Evolutionary conservation across 345 rosid genomes (phyloP).

Genomic region (Eucalyptus sp.): DNA sequence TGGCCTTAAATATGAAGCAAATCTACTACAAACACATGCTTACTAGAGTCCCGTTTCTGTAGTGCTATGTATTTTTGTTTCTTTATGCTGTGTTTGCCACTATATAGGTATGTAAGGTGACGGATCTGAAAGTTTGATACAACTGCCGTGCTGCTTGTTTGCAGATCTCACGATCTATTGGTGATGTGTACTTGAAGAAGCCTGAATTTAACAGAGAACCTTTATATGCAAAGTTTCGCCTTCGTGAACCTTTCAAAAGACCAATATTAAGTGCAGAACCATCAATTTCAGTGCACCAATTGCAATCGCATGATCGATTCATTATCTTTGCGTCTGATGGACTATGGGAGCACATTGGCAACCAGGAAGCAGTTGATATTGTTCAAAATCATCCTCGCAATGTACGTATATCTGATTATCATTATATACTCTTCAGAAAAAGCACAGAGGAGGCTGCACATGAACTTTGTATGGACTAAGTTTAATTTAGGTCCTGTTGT

Average conservation of each 20-base stretch:
- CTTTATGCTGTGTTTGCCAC: not conserved
- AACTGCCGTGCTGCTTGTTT: not conserved
- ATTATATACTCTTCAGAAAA: not conserved
- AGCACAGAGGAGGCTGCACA: not conserved
- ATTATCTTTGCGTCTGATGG: slow-evolving; percentile 49
- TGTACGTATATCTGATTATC: slow-evolving; percentile 1
- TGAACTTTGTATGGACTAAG: not conserved
- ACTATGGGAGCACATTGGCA: slow-evolving; percentile 45
- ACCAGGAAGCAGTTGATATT: slow-evolving; percentile 42
- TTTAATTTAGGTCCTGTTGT: not conserved
- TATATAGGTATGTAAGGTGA: not conserved
- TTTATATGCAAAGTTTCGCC: slow-evolving; percentile 20
- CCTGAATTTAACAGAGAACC: slow-evolving; percentile 43
- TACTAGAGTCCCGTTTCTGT: not conserved
- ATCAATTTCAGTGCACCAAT: slow-evolving; percentile 19
- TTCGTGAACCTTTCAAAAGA: slow-evolving; percentile 28
- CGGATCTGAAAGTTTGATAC: not conserved
- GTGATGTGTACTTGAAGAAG: slow-evolving; percentile 40
- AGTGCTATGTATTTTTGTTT: not conserved
- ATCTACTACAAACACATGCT: not conserved
- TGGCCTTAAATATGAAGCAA: not conserved
- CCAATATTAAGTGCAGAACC: slow-evolving; percentile 44
- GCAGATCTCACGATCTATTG: slow-evolving; percentile 38
- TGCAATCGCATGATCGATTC: slow-evolving; percentile 34
- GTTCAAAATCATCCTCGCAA: slow-evolving; percentile 27